A percentile compares a stretch with the other conserved stretches of the same genome.
Evolutionary conservation across 139 green algal species (phyloP).

Genomic region (Volvox reticuliferus): DNA sequence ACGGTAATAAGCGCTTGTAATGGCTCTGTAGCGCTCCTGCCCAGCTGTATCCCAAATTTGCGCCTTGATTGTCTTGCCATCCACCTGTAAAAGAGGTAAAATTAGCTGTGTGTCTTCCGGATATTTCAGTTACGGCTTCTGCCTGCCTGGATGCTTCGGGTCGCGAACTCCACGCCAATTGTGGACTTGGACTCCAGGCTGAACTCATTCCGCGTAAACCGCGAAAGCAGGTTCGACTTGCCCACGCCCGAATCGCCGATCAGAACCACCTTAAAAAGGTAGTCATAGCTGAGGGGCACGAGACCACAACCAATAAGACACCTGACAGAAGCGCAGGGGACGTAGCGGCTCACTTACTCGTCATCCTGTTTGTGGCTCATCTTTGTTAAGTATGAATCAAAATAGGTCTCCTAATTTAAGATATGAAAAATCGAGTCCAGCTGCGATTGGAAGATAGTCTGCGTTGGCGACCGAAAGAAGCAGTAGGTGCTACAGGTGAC

Average conservation of each 20-base stretch:
- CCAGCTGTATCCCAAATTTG: conserved; percentile 99
- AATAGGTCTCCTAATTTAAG: neutral
- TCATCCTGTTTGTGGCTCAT: conserved; percentile 88
- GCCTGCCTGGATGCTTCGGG: conserved; percentile 95
- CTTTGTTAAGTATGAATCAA: conserved; percentile 5
- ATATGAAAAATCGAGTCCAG: neutral
- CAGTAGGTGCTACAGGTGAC: neutral
- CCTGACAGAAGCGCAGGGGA: neutral
- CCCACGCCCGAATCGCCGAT: conserved; percentile 99
- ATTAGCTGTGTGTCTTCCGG: neutral
- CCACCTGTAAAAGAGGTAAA: conserved; percentile 79
- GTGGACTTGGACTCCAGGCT: conserved; percentile 98
- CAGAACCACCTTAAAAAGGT: conserved; percentile 99
- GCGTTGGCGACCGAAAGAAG: conserved; percentile 11
- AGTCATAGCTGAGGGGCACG: conserved; percentile 92
- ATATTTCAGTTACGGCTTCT: neutral
- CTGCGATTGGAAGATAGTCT: neutral
- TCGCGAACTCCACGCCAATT: conserved; percentile 99
- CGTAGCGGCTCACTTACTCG: conserved; percentile 66
- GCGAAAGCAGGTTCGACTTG: conserved; percentile 98
- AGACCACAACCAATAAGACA: neutral
- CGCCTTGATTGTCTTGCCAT: conserved; percentile 99
- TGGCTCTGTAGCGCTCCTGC: conserved; percentile 98
- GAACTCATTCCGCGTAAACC: conserved; percentile 99
- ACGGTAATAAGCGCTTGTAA: conserved; percentile 99